Evolutionary conservation across 2,329 filamentous ascomycete species (phyloP), one percentile per base, ranked within the genome.

Genomic region (Exophiala dermatitidis): DNA sequence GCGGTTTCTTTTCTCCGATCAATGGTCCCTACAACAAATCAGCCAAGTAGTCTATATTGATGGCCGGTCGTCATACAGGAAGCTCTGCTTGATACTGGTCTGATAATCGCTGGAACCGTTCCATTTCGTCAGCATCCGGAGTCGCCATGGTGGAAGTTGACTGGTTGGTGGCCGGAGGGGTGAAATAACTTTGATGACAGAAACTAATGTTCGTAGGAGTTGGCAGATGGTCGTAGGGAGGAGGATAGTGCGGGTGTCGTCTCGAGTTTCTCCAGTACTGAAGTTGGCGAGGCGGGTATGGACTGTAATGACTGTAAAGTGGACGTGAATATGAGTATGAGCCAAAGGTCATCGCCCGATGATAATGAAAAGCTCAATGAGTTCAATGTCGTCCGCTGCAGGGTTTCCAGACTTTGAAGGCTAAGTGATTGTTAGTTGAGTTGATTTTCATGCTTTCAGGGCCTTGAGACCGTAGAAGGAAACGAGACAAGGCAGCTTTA

Each of bases 1-100:
- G 94, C 48, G 58, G 53, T 38, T 58, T 86, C 81, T 65, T 83
- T 82, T 71, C 86, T 88, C 89, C 87, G 60, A 97, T 86, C 46
- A 90, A 77, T 57, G 88, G 87, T 52, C 89, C 90, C 91, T 96
- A 66, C 60, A 50, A 60, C 34, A 52, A 29, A 31, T 28, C 38
- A 44, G 46, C 32, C 7, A 38, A 31, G 26, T 8, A 9, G 30
- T 41, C 10, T 7, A n/a, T 26, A 19, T 26, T 1, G 32, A 5
- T 48, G 28, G 44, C 19, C 9, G 26, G 41, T 5, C 28, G 31
- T 43, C 75, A 68, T 68, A 82, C 81, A 60, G 75, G 74, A 48
- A 76, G 67, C 57, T 82, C 77, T 8, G 80, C 75, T 65, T 82
- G 74, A 61, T 79, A 84, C 54, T 77, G 73, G 65, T 79, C 79